Evolutionary conservation across 352 stramenopile species (phyloP), one percentile per base, ranked within the genome.

Genomic region (Globisporangium sylvaticum): DNA sequence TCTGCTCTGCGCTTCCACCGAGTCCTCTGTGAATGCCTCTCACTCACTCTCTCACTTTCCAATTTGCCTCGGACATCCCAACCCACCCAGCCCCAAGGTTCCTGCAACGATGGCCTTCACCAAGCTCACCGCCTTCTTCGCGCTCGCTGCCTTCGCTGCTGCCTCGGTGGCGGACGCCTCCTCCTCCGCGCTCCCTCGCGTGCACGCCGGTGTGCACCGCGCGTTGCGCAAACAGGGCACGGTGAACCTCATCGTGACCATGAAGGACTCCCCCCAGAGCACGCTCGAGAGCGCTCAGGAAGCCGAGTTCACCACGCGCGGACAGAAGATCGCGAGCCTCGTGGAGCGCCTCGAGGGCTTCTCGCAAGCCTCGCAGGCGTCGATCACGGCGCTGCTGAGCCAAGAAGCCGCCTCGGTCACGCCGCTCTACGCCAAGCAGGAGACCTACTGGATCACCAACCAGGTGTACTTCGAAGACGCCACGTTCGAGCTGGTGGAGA

Each of bases 211-310:
- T 12, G 74, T 78, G 15, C 72, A 80, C 59, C 74, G 71, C 31
- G 39, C 62, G 24, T 63, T 80, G 3, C 64, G 54, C 3, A 37
- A 48, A 7, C 60, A 78, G 57, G 74, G 70, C 55, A 67, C 61
- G 1, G 69, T 72, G 22, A 76, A 80, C 64, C 34, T 80, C 48
- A 69, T 80, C 34, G 70, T 76, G 29, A 80, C 68, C 39, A 60
- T 78, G 50, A 70, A 66, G 50, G 58, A 62, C 24, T 53, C 50
- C 8, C 64, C 65, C 18, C 29, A 67, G 14, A 39, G 63, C 22
- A 44, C 55, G n/a, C 15, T 77, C 24, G 60, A 58, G n/a, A 46
- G 67, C 12, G 32, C 71, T 7, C 29, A 73, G 46, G 67, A 71
- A 44, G 24, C 59, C 5, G 29, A 53, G 9, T 68, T 68, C 54